Base-by-base conservation (phyloP, 1,139 yeast species). In the Candida frijolesensis region DNA sequence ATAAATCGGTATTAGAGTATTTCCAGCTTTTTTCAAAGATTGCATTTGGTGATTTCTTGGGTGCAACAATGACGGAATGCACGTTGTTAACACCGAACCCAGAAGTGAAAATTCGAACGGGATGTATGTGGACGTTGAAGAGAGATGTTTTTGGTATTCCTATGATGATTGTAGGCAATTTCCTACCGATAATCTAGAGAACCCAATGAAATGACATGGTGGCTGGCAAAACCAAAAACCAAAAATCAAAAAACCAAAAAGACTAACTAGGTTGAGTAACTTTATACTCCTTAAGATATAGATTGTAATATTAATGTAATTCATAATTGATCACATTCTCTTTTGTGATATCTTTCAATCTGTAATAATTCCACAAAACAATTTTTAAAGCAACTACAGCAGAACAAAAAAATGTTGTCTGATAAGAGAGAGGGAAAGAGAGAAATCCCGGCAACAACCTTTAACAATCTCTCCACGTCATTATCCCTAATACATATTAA, bases 101-200 rank as follows among this genome's bases (percentile, higher is more conserved):
- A 9, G 74, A 71, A 38, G 72, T 69, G 22, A 74, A 76, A 52
- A 80, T 91, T 45, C 72, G 85, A 42, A 88, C 96, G 0, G 82
- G 91, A 18, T 87, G 96, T 61, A 85, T 89, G 62, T 89, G 97
- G 96, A 94, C 98, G 0, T 73, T 94, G 52, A 82, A 82, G 57
- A 64, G 86, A 62, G 86, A 82, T 57, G 86, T 82, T 12, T 82
- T 82, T 63, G 86, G 86, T 12, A 82, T 82, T 44, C 86, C 86
- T 14, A 87, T 94, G 92, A 92, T 92, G 96, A 87, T 94, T 41
- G 82, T 94, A 40, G 98, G 97, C 27, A 94, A 90, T 62, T 94
- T 92, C 64, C 71, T 92, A 60, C 97, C 97, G 1, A 85, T 89
- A 18, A 16, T 43, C 34, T 38, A 38, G 11, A 38, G 16, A n/a